These are phyloP conservation scores for Bacidia rubella DNA, from an alignment of 495 filamentous ascomycete genomes.

Conservation along the genomic window DNA sequence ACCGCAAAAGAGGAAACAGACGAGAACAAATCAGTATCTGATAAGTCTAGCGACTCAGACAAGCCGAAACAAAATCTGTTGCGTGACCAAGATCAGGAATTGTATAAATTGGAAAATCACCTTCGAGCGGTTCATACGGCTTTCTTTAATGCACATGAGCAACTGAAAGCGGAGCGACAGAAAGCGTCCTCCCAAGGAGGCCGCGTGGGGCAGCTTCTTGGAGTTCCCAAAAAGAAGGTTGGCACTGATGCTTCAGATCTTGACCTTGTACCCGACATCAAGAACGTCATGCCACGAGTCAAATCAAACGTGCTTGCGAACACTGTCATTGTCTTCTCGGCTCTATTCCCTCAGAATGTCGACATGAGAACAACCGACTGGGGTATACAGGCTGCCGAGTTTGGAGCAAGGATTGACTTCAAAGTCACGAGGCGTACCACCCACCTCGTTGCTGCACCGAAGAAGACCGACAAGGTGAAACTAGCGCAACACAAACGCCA, in stretches of 20 bases:
- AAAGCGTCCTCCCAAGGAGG: constrained; percentile 39
- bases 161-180: constrained; percentile 27
- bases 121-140: constrained; percentile 58
- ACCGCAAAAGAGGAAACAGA: constrained; percentile 21
- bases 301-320: constrained; percentile 59
- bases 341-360: constrained; percentile 69
- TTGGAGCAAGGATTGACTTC: constrained; percentile 61
- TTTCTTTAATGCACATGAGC: constrained; percentile 73
- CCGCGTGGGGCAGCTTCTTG: constrained; percentile 44
- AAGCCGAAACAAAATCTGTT: constrained; percentile 63
- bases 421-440: constrained; percentile 46
- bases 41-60: constrained; percentile 30
- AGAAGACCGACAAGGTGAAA: constrained; percentile 79
- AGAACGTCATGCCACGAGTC: constrained; percentile 61
- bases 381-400: constrained; percentile 66
- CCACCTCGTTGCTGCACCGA: constrained; percentile 57
- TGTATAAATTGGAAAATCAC: constrained; percentile 57
- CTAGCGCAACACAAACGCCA: constrained; percentile 57
- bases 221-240: constrained; percentile 39
- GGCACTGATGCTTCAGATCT: constrained; percentile 36
- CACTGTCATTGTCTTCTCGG: constrained; percentile 69
- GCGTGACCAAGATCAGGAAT: constrained; percentile 70
- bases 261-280: constrained; percentile 69
- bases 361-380: constrained; percentile 70
- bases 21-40: constrained; percentile 24